Evolutionary conservation across 495 filamentous ascomycete genomes (phyloP).

Genomic region (Neurospora discreta): DNA sequence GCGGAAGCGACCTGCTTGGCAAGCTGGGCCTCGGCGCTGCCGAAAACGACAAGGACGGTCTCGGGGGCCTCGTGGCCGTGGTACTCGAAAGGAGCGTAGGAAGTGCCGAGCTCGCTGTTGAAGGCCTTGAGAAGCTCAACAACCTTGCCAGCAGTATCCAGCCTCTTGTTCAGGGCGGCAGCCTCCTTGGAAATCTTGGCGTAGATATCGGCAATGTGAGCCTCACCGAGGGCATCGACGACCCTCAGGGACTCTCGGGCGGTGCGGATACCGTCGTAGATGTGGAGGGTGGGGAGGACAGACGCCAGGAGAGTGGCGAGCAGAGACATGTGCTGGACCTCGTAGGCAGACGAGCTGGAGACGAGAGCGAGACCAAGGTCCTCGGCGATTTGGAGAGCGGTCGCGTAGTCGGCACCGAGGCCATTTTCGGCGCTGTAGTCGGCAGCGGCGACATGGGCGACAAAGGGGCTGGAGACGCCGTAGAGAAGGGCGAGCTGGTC

Average conservation of each 20-base stretch:
- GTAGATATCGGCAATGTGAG: slow-evolving; percentile 59
- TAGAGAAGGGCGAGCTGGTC: slow-evolving; percentile 88
- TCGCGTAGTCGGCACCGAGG: slow-evolving; percentile 79
- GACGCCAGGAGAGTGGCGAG: slow-evolving; percentile 74
- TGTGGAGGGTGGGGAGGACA: slow-evolving; percentile 74
- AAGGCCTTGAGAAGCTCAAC: slow-evolving; percentile 64
- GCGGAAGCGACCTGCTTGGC: slow-evolving; percentile 69
- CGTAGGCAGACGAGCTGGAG: slow-evolving; percentile 73
- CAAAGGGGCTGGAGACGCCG: slow-evolving; percentile 79
- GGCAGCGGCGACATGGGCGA: slow-evolving; percentile 85
- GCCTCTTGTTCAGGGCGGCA: slow-evolving; percentile 55
- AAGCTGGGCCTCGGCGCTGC: slow-evolving; percentile 78
- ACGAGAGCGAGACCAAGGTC: slow-evolving; percentile 83
- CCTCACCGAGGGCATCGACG: slow-evolving; percentile 69
- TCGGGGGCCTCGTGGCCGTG: slow-evolving; percentile 69
- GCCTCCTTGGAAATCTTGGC: slow-evolving; percentile 49
- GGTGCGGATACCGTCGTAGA: slow-evolving; percentile 83
- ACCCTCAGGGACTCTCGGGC: slow-evolving; percentile 78
- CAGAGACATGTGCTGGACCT: slow-evolving; percentile 91
- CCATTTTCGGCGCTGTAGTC: slow-evolving; percentile 64
- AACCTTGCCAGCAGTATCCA: slow-evolving; percentile 63
- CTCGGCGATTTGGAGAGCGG: slow-evolving; percentile 71
- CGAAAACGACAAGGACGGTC: slow-evolving; percentile 80
- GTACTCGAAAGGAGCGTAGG: slow-evolving; percentile 90
- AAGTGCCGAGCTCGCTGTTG: slow-evolving; percentile 87